phyloP scores from a whole-genome alignment of 2,329 filamentous ascomycete species.

The Fusarium tuaranense region DNA sequence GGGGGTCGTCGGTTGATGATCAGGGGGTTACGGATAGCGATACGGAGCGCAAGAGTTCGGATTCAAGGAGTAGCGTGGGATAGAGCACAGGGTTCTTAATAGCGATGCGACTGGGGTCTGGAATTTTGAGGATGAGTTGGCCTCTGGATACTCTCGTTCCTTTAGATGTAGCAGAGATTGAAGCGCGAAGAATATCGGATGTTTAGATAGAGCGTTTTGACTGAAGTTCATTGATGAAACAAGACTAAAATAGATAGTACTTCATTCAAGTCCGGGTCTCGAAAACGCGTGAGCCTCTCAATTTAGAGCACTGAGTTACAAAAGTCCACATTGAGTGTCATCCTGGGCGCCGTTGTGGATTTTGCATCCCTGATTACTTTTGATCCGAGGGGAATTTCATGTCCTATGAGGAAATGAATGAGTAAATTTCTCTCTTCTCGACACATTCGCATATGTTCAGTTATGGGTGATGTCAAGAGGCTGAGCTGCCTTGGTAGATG shows the following conservation, averaged over 20 bases:
- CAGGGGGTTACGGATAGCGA: neutral
- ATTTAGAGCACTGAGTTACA: neutral
- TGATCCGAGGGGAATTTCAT: too few species aligned
- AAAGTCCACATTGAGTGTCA: neutral
- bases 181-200: neutral
- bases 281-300: too few species aligned
- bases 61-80: too few species aligned
- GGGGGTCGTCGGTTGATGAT: neutral
- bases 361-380: too few species aligned
- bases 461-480: slow-evolving; percentile 17
- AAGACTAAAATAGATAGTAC: neutral
- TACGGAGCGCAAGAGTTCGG: neutral
- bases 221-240: neutral
- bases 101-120: neutral
- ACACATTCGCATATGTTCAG: slow-evolving; percentile 9
- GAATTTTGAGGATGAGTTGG: neutral
- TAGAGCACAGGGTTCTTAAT: neutral
- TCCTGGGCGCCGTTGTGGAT: neutral
- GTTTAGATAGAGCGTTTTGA: neutral
- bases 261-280: too few species aligned
- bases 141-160: neutral
- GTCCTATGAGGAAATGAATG: neutral
- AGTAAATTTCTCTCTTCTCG: neutral
- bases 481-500: neutral
- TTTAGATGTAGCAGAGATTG: neutral